Conservation (phyloP, 495 filamentous ascomycete species). For the Melanomma pulvis-pyrius region DNA sequence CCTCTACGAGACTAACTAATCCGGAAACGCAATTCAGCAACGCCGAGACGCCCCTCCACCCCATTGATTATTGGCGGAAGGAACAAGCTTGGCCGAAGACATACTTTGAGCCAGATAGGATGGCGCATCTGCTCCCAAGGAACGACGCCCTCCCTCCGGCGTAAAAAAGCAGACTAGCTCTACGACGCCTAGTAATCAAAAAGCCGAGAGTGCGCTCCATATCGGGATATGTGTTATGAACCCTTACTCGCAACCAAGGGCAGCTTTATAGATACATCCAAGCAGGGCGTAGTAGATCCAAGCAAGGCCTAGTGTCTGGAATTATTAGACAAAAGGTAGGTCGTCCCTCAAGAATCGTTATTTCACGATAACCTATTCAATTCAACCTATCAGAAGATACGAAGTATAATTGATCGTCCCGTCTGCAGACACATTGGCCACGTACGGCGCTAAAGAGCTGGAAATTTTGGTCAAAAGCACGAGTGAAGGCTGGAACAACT, state of each 20-base stretch:
- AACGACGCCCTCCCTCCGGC: conserved; percentile 39
- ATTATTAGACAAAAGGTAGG: conserved; percentile 13
- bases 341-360: conserved; percentile 17
- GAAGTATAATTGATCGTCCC: conserved; percentile 23
- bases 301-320: conserved; percentile 12
- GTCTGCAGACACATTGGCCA: too few species aligned
- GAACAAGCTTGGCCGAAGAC: conserved; percentile 9
- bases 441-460: too few species aligned
- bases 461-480: too few species aligned
- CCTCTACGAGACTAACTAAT: conserved; percentile 2
- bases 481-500: too few species aligned
- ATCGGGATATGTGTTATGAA: conserved; percentile 6
- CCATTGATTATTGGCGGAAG: conserved; percentile 16
- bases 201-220: conserved; percentile 10
- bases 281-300: conserved; percentile 10
- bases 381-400: conserved; percentile 6
- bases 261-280: conserved; percentile 28
- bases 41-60: conserved; percentile 9
- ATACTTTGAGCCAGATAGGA: conserved; percentile 14
- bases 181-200: conserved; percentile 47
- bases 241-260: conserved; percentile 17
- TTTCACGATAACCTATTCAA: conserved; percentile 27
- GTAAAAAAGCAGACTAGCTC: conserved; percentile 41
- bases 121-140: conserved; percentile 32
- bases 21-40: too few species aligned